These are phyloP conservation scores for Trichoderma gamsii DNA, from an alignment of 495 filamentous ascomycete genomes.

Conservation along the genomic window DNA sequence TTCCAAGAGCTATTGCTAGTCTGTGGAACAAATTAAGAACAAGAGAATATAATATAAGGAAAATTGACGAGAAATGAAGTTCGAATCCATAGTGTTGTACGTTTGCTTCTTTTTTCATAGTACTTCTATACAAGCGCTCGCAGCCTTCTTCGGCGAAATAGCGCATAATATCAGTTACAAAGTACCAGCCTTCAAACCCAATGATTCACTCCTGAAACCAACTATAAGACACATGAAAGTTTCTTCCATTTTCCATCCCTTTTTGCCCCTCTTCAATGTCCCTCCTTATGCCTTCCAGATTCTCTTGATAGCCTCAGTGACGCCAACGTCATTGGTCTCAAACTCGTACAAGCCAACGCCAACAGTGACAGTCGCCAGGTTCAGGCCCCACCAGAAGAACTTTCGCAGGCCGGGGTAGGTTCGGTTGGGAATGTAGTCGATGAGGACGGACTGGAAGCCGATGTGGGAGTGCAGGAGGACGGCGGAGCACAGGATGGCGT, in stretches of 20 bases:
- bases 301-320: conserved; percentile 81
- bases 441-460: conserved; percentile 82
- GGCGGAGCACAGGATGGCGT: conserved; percentile 76
- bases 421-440: conserved; percentile 80
- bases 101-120: background rate
- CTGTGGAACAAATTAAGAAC: background rate
- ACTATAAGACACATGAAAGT: background rate
- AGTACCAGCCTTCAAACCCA: background rate
- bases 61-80: background rate
- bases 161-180: conserved; percentile 12
- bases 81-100: background rate
- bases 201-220: background rate
- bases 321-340: conserved; percentile 96
- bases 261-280: background rate
- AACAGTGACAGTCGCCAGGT: conserved; percentile 69
- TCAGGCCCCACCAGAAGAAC: conserved; percentile 67
- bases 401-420: conserved; percentile 61
- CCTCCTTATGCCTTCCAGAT: conserved; percentile 65
- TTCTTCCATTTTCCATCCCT: conserved; percentile 1
- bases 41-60: background rate
- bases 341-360: conserved; percentile 93
- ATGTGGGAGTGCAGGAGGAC: conserved; percentile 90
- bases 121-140: conserved; percentile 13
- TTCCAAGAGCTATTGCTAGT: too few relatives aligned
- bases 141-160: background rate